Percentiles rank a stretch among this genome's conserved stretches.
Conservation (phyloP, 768 basidiomycete genomes). For the Dacryopinax primogenitus region DNA sequence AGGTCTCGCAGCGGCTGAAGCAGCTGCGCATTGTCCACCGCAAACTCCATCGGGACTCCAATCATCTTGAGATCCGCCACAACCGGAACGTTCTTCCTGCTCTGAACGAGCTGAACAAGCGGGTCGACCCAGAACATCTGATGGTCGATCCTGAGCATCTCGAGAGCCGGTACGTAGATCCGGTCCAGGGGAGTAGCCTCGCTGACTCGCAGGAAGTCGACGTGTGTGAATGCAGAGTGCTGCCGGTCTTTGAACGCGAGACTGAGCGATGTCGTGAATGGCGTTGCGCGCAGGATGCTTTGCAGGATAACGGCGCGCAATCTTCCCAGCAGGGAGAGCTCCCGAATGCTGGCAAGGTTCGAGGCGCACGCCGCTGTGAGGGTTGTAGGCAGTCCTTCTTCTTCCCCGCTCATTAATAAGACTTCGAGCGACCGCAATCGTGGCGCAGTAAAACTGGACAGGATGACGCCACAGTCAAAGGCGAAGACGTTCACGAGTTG, state of each 20-base stretch:
- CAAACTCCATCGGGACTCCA: background rate
- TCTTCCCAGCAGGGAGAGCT: background rate
- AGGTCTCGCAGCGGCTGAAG: background rate
- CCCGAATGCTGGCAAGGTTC: background rate
- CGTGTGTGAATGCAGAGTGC: slow-evolving; percentile 3
- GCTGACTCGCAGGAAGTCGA: background rate
- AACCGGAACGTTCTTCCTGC: background rate
- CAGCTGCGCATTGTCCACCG: background rate
- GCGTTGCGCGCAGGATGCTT: background rate
- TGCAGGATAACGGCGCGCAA: background rate
- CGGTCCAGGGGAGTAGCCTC: background rate
- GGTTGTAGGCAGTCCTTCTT: background rate
- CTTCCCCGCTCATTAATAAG: background rate
- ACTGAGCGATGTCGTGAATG: background rate
- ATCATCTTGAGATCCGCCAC: background rate
- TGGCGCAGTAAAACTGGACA: background rate
- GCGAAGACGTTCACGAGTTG: background rate
- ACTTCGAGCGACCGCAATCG: background rate
- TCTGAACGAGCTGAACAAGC: background rate
- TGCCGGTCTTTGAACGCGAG: slow-evolving; percentile 5
- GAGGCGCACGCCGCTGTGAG: background rate
- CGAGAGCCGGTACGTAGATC: slow-evolving; percentile 1
- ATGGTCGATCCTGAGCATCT: slow-evolving; percentile 1
- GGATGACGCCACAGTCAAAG: background rate
- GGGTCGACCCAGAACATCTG: slow-evolving; percentile 9